These are phyloP conservation scores for Cocos nucifera DNA, from an alignment of 176 grass and related monocot genomes.

Conservation along the genomic window DNA sequence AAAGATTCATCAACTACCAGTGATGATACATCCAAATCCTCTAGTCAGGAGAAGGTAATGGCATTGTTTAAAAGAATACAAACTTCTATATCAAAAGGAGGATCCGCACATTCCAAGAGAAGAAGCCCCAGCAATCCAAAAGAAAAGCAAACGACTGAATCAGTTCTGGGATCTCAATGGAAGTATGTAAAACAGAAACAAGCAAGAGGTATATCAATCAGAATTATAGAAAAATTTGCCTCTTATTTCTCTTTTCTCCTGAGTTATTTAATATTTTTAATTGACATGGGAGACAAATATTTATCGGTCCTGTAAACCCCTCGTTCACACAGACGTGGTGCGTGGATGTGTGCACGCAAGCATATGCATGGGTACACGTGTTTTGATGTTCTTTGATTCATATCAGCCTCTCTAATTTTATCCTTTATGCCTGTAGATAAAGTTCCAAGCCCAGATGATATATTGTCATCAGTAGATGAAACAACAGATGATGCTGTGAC, in stretches of 20 bases:
- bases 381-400: too few relatives aligned
- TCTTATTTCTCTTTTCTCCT: too few relatives aligned
- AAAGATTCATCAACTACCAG: constrained; percentile 1
- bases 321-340: too few relatives aligned
- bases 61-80: constrained; percentile 47
- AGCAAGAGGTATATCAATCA: constrained; percentile 2
- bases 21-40: constrained; percentile 12
- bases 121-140: constrained; percentile 1
- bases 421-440: background rate
- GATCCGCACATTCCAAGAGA: constrained; percentile 23
- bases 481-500: background rate
- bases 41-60: constrained; percentile 45
- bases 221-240: background rate
- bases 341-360: too few relatives aligned
- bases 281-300: too few relatives aligned
- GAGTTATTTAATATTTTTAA: too few relatives aligned
- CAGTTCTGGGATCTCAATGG: background rate
- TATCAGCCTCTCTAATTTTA: too few relatives aligned
- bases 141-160: constrained; percentile 16
- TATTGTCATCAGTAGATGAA: background rate
- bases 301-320: too few relatives aligned
- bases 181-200: background rate
- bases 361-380: too few relatives aligned
- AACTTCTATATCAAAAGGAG: constrained; percentile 30
- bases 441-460: constrained; percentile 8